phyloP scores from a whole-genome alignment of 352 stramenopile species.

The Phytopythium vexans region DNA sequence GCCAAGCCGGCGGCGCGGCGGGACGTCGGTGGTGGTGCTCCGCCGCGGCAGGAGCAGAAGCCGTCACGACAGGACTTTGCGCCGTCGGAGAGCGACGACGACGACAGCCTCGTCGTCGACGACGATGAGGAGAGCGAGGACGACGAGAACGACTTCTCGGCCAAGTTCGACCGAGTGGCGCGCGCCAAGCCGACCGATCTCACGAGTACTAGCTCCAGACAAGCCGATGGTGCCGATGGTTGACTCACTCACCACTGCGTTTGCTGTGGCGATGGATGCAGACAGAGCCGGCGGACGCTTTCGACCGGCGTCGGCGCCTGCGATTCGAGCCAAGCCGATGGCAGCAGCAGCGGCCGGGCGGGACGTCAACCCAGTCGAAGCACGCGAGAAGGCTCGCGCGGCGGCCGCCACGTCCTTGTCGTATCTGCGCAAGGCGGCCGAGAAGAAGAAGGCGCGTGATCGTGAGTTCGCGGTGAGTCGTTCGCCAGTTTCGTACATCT shows the following conservation, averaged over 20 bases:
- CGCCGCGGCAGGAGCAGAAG: not conserved
- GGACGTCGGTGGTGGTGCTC: constrained; percentile 1
- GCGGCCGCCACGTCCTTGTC: constrained; percentile 48
- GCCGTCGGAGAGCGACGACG: constrained; percentile 15
- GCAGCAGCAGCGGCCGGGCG: constrained; percentile 6
- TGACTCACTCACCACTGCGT: not conserved
- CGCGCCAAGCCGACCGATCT: not conserved
- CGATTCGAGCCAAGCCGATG: constrained; percentile 25
- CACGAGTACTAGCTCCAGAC: constrained; percentile 11
- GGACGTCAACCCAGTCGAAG: not conserved
- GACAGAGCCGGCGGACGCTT: constrained; percentile 15
- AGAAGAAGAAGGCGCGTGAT: constrained; percentile 69
- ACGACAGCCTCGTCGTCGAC: constrained; percentile 28
- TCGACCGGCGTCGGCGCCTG: constrained; percentile 57
- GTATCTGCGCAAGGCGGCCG: constrained; percentile 48
- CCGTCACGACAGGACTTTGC: constrained; percentile 9
- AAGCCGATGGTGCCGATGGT: not conserved
- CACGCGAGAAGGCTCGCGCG: constrained; percentile 5
- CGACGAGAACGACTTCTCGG: constrained; percentile 3
- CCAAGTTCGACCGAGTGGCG: not conserved
- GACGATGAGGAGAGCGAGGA: constrained; percentile 36
- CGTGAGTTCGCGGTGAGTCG: constrained; percentile 57
- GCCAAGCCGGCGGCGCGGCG: constrained; percentile 28
- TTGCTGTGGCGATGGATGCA: constrained; percentile 1
- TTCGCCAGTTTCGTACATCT: not conserved